Base-by-base conservation (phyloP, 2,329 filamentous ascomycete species). In the Trichocomaceae sp. region DNA sequence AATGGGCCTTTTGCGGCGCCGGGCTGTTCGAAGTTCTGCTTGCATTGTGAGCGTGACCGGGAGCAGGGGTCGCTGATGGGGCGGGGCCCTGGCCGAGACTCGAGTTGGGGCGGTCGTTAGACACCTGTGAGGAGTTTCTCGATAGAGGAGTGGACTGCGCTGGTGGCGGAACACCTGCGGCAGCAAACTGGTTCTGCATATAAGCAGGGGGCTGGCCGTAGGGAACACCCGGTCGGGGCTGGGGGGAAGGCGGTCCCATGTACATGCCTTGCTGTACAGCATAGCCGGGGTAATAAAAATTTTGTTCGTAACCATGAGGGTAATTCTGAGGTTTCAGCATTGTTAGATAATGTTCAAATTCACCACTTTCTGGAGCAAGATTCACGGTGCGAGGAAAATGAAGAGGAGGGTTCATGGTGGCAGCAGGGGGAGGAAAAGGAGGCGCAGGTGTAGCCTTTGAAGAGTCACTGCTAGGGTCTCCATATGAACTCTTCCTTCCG, bases 91-190 rank as follows among this genome's bases (percentile, higher is more conserved):
- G 80, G 46, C 80, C 79, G 31, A 83, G 71, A 62, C 80, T 83
- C 41, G 83, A 84, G 9, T 76, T 72, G 17, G 83, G 82, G 59
- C 82, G 77, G 72, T 88, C 87, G 23, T 85, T 64, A 72, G 88
- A 88, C 54, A 87, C 80, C 70, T 93, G 88, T 2, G 90, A 95
- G 2, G 87, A 83, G 58, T 83, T 90, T 63, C 91, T 86, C 2
- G 91, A 93, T 86, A 96, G 91, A 41, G 76, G 75, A 56, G 82
- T 75, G 59, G 85, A 79, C 69, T 86, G 81, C 58, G 77, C 82
- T 63, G 76, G 77, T 59, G 73, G 74, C 54, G 68, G 71, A 37
- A 61, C 63, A 64, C 50, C 42, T 41, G 70, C 63, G 64, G 63
- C 72, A 29, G 70, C 75, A 65, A 80, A 84, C 39, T 79, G 77